phyloP scores from a whole-genome alignment of 805 yeast species.

The Yarrowia sp. region DNA sequence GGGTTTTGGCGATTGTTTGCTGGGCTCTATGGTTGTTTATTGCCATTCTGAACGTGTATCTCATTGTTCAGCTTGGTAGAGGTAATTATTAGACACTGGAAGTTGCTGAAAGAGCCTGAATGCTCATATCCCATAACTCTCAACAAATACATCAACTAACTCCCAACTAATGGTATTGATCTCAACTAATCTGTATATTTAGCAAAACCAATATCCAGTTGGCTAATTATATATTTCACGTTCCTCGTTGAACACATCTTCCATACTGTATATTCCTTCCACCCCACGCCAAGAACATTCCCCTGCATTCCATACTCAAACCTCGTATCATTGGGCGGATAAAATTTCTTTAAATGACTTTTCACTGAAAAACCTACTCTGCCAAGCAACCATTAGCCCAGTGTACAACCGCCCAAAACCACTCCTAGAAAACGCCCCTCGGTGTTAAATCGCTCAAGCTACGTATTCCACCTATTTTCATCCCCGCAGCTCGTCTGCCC shows the following conservation, averaged over 20 bases:
- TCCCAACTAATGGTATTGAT: background rate
- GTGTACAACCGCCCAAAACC: background rate
- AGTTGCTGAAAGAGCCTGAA: background rate
- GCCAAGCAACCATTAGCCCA: background rate
- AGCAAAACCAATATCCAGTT: too few species aligned
- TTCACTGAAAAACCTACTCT: background rate
- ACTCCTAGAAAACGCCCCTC: background rate
- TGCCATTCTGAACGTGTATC: conserved; percentile 66
- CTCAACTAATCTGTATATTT: too few species aligned
- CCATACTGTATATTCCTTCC: background rate
- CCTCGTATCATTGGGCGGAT: background rate
- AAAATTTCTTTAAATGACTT: background rate
- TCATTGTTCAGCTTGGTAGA: conserved; percentile 49
- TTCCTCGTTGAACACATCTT: too few species aligned
- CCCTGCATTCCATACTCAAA: too few species aligned
- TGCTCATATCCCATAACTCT: background rate
- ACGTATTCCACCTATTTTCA: background rate
- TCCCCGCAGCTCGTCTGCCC: too few species aligned
- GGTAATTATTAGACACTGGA: conserved; percentile 38
- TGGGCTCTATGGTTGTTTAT: conserved; percentile 68
- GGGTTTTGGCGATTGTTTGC: conserved; percentile 54
- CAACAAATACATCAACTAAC: background rate
- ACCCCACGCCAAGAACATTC: too few species aligned
- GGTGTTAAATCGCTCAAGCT: background rate
- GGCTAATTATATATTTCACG: too few species aligned